Evolutionary conservation across 495 filamentous ascomycete species (phyloP), one percentile per base, ranked within the genome.

Genomic region (Penicillium paxilli): DNA sequence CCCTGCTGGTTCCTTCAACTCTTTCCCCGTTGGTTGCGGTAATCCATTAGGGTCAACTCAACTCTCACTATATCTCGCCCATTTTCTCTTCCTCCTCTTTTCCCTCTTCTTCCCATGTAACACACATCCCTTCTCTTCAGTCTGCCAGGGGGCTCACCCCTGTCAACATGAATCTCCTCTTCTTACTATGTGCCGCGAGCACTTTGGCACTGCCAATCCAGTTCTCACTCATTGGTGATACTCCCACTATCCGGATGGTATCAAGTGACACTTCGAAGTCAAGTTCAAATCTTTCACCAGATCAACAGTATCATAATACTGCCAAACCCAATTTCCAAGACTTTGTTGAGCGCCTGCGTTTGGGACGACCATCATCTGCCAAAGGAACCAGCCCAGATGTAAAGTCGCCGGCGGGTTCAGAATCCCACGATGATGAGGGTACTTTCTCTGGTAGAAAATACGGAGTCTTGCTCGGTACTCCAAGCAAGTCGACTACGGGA

Each of bases 131-230:
- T 21, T 44, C 16, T 9, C 5, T 12, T 53, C 32, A 37, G 4
- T 19, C 35, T 25, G 22, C 50, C 28, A 24, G 44, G 44, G 52
- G 40, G 41, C 8, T 30, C 47, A 10, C 49, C 38, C 41, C 28
- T 41, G 44, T 30, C 46, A 55, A 28, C 17, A 55, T 55, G 52
- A 55, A 50, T 37, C 24, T 8, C 47, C 28, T 41, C 19, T 5
- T 17, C 9, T 11, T 55, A 21, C 30, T 55, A 5, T 50, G 44
- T 20, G 28, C 46, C 5, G 35, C 46, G 0, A 7, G 41, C 12
- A 22, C 24, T 10, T 8, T 45, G 16, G 52, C 33, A n/a, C 48
- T 55, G n/a, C 52, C 52, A 5, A 44, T 55, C 8, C 28, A 42
- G 19, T 5, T 55, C 20, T 10, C 45, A 5, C 16, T 55, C 23